Evolutionary conservation across 345 rosid genomes (phyloP).

Genomic region (Orychophragmus violaceus): DNA sequence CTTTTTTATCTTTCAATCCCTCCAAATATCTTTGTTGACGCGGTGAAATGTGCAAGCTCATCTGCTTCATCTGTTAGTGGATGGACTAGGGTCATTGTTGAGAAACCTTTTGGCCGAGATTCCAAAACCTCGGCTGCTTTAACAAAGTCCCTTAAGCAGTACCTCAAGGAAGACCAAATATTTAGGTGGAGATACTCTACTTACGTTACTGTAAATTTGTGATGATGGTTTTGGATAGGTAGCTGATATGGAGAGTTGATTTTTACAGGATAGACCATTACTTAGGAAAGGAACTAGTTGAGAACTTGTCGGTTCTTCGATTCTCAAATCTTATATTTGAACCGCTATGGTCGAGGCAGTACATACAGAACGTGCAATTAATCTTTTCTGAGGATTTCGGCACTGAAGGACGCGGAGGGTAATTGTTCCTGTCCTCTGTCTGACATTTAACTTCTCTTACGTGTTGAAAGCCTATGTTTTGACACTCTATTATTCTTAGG

Average conservation of each 20-base stretch:
- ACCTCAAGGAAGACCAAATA: constrained; percentile 86
- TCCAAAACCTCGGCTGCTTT: constrained; percentile 89
- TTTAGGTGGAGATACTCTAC: constrained; percentile 54
- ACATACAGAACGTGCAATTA: constrained; percentile 82
- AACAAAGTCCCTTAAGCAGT: constrained; percentile 77
- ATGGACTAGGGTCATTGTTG: constrained; percentile 98
- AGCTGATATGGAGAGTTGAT: background rate
- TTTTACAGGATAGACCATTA: constrained; percentile 90
- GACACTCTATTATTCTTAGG: constrained; percentile 33
- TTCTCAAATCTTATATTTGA: constrained; percentile 97
- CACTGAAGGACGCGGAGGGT: constrained; percentile 99
- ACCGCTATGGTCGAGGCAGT: constrained; percentile 95
- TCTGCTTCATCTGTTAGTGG: constrained; percentile 88
- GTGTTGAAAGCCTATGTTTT: background rate
- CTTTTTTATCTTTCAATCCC: constrained; percentile 92
- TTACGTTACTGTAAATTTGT: background rate
- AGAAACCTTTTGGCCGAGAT: constrained; percentile 98
- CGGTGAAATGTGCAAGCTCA: constrained; percentile 80
- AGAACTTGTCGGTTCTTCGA: constrained; percentile 91
- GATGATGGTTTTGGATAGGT: background rate
- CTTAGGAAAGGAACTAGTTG: constrained; percentile 96
- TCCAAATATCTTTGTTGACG: constrained; percentile 88
- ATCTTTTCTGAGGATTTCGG: constrained; percentile 98
- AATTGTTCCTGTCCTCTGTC: constrained; percentile 20
- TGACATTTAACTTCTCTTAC: background rate